Evolutionary conservation across 2,329 filamentous ascomycete genomes (phyloP), one percentile per base, ranked within the genome.

Genomic region (Fusarium sp.): DNA sequence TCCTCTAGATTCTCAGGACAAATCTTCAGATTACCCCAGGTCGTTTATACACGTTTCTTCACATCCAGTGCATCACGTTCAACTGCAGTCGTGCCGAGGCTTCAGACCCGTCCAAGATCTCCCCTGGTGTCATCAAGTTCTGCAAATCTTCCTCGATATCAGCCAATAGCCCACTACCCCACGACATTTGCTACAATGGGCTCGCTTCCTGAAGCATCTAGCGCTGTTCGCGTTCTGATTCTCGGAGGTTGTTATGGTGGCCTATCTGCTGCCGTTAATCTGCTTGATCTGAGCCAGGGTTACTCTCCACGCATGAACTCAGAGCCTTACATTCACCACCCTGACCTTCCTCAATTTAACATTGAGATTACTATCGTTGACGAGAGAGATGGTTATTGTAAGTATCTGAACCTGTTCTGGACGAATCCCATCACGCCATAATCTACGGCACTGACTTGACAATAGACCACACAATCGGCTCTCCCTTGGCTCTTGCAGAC

Each of bases 351-450:
- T 44, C 82, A 81, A 23, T 81, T 90, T 44, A 83, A 87, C 2
- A 78, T 92, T 15, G 85, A 93, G 37, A 88, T 94, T 50, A 93
- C 90, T 22, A 84, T 94, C 22, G 88, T 92, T 23, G 91, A 94
- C 72, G 90, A 94, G 77, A 83, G 90, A n/a, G 92, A 94, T 81
- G 92, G 92, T n/a, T 94, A 88, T 76, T 94, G 91, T 94, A 82
- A 71, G 89, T 79, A 9, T 68, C 8, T 19, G 7, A 13, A 14
- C 30, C 20, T 41, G 32, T 25, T n/a, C 46, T 23, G 30, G 23
- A n/a, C 25, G 4, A 11, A 5, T 23, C 14, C 7, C 10, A 22
- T 20, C 39, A 11, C 9, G 10, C 14, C 13, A n/a, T 17, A 44
- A 15, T 5, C 2, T 23, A 13, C 20, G 30, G 47, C 11, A 19